A percentile compares a stretch with the other conserved stretches of the same genome.
These are phyloP conservation scores for Melampsora americana DNA, from an alignment of 1,284 basidiomycete genomes.

Conservation along the genomic window DNA sequence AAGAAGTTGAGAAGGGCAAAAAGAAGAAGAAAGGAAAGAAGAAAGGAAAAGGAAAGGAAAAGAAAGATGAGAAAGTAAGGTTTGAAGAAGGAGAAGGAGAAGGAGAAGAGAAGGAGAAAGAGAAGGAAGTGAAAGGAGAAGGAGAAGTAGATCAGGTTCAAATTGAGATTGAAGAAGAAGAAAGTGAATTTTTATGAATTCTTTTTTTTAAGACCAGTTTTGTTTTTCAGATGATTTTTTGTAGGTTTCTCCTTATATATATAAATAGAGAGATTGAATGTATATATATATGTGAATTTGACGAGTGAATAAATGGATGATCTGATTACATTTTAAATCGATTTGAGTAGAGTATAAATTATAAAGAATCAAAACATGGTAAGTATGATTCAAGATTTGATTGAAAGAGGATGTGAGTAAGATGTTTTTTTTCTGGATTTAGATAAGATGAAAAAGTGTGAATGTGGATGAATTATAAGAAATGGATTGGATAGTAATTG, in stretches of 20 bases:
- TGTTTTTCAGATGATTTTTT: no score
- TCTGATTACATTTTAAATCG: neutral
- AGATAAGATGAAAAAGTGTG: no score
- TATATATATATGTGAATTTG: no score
- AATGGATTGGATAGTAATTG: no score
- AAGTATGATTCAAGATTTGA: no score
- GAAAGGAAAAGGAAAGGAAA: neutral
- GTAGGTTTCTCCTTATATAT: no score
- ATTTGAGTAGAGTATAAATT: no score
- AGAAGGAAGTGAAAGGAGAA: constrained; percentile 3
- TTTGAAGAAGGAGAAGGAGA: neutral
- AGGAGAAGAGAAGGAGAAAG: neutral
- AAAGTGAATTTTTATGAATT: constrained; percentile 1
- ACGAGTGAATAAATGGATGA: neutral
- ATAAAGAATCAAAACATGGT: no score
- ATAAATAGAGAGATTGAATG: no score
- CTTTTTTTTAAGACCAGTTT: no score
- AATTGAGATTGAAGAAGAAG: neutral
- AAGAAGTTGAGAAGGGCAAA: neutral
- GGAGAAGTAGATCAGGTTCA: neutral
- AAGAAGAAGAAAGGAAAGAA: neutral
- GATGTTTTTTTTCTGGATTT: neutral
- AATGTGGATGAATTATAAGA: no score
- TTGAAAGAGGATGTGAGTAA: neutral
- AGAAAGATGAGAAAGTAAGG: neutral